phyloP scores from a whole-genome alignment of 2,329 filamentous ascomycete genomes.

The Sporothrix curviconia region DNA sequence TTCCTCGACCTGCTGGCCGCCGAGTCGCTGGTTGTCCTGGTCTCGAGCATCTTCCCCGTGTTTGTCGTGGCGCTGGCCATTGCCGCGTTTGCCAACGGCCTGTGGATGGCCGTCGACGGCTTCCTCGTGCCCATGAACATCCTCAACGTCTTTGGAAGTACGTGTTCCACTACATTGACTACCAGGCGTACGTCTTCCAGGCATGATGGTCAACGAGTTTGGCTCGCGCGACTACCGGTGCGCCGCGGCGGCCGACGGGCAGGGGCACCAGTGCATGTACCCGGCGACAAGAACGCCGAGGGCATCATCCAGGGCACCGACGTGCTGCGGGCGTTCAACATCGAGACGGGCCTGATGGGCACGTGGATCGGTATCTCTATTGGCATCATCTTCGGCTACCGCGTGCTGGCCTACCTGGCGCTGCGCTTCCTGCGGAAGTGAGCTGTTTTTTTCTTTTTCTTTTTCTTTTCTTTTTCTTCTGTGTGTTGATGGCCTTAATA shows the following conservation, averaged over 20 bases:
- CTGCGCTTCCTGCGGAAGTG: background rate
- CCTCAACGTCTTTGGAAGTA: conserved; percentile 83
- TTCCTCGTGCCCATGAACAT: conserved; percentile 69
- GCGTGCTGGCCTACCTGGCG: conserved; percentile 27
- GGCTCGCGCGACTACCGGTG: conserved; percentile 57
- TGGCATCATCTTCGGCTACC: conserved; percentile 67
- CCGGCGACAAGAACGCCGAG: conserved; percentile 51
- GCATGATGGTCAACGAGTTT: conserved; percentile 93
- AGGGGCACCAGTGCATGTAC: conserved; percentile 63
- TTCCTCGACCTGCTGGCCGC: conserved; percentile 79
- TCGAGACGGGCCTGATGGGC: conserved; percentile 54
- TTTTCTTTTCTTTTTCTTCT: too few relatives aligned
- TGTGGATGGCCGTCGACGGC: conserved; percentile 83
- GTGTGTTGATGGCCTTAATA: too few relatives aligned
- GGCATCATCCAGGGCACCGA: conserved; percentile 66
- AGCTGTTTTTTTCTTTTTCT: too few relatives aligned
- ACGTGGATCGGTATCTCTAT: conserved; percentile 73
- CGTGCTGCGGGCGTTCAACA: conserved; percentile 65
- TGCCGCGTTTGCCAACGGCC: conserved; percentile 77
- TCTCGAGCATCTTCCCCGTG: conserved; percentile 65
- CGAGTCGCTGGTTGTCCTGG: conserved; percentile 72
- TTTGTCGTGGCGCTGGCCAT: conserved; percentile 76
- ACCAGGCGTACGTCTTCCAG: conserved; percentile 79
- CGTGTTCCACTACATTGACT: conserved; percentile 83
- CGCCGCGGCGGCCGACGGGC: conserved; percentile 16